Evolutionary conservation across 495 filamentous ascomycete species (phyloP).

Genomic region (Xylaria cubensis): DNA sequence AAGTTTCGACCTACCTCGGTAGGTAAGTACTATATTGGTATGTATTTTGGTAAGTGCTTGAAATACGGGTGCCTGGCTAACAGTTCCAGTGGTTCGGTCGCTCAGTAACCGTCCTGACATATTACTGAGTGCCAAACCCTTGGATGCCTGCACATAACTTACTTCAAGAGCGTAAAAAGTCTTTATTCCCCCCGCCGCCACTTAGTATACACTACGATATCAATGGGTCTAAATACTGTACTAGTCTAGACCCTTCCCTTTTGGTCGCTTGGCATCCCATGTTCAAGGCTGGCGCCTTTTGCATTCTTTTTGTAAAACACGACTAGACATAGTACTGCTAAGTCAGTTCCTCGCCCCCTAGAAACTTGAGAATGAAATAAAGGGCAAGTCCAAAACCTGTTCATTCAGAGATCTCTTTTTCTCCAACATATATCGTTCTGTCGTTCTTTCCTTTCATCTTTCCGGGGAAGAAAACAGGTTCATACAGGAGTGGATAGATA

Average conservation of each 20-base stretch:
- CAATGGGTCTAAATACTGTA: slow-evolving; percentile 5
- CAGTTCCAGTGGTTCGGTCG: not conserved
- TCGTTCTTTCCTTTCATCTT: not conserved
- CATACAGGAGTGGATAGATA: not conserved
- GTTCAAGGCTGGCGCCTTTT: slow-evolving; percentile 8
- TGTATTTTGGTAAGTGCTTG: too few relatives aligned
- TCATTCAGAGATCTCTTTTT: not conserved
- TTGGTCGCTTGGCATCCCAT: not conserved
- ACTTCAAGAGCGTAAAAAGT: not conserved
- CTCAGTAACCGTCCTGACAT: too few relatives aligned
- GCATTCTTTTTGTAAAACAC: slow-evolving; percentile 8
- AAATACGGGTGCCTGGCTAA: not conserved
- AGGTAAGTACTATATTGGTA: too few relatives aligned
- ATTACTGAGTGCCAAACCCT: not conserved
- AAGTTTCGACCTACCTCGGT: too few relatives aligned
- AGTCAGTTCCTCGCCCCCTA: slow-evolving; percentile 5
- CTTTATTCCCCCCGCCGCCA: slow-evolving; percentile 13
- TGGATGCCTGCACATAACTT: not conserved
- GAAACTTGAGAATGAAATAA: slow-evolving; percentile 4
- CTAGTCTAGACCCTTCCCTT: slow-evolving; percentile 14
- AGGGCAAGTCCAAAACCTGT: not conserved
- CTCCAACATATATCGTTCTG: not conserved
- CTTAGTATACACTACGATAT: not conserved
- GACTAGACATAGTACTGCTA: not conserved
- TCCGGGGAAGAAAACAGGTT: not conserved